These are phyloP conservation scores for Fomitopsis palustris DNA, from an alignment of 1,284 basidiomycete genomes.

Conservation along the genomic window DNA sequence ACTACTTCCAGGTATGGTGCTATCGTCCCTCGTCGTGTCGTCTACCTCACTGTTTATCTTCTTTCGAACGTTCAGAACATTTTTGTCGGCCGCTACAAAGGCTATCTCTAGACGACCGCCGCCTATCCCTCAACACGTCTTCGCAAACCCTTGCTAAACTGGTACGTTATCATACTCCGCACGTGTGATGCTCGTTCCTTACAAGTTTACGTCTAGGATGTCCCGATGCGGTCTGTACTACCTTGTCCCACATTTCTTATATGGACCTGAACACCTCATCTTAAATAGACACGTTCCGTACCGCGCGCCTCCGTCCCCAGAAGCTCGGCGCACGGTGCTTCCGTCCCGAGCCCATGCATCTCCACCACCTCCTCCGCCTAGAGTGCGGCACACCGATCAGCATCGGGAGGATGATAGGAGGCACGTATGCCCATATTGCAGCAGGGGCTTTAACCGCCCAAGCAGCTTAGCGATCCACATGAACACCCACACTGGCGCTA, in stretches of 20 bases:
- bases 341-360: neutral
- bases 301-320: neutral
- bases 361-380: too few relatives aligned
- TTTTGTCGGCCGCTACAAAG: neutral
- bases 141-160: neutral
- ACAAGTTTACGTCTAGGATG: neutral
- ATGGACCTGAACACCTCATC: neutral
- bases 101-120: neutral
- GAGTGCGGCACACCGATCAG: neutral
- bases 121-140: neutral
- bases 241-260: neutral
- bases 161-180: neutral
- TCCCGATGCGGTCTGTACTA: neutral
- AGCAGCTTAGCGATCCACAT: slow-evolving; percentile 74
- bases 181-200: neutral
- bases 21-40: neutral
- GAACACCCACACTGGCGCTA: slow-evolving; percentile 75
- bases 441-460: slow-evolving; percentile 72
- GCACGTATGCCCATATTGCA: slow-evolving; percentile 63
- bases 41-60: neutral
- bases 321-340: neutral
- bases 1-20: slow-evolving; percentile 6
- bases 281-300: neutral
- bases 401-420: slow-evolving; percentile 37
- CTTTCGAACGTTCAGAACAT: neutral